Evolutionary conservation across 371 early-diverging fungal genomes (phyloP).

Genomic region (Rhizopus delemar): DNA sequence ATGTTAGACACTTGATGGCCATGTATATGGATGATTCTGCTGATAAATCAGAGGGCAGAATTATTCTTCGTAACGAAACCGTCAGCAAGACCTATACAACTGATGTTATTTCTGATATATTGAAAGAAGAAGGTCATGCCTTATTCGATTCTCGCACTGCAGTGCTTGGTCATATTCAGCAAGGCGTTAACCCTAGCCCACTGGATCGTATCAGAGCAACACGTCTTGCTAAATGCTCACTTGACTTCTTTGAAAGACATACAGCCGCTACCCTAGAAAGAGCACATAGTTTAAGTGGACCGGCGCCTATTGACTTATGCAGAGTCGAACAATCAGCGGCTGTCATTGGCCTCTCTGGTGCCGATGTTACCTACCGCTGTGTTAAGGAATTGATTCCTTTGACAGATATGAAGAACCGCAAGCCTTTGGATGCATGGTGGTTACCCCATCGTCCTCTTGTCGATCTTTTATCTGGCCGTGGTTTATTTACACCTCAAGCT

Average conservation of each 20-base stretch:
- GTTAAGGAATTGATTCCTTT: slow-evolving; percentile 67
- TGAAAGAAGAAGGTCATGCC: slow-evolving; percentile 89
- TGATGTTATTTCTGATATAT: slow-evolving; percentile 87
- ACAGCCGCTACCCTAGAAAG: slow-evolving; percentile 32
- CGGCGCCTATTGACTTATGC: slow-evolving; percentile 64
- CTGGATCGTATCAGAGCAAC: slow-evolving; percentile 95
- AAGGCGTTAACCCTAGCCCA: slow-evolving; percentile 96
- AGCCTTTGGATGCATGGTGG: slow-evolving; percentile 81
- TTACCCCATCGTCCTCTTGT: slow-evolving; percentile 54
- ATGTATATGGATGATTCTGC: slow-evolving; percentile 77
- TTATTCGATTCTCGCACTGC: slow-evolving; percentile 92
- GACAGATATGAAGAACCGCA: slow-evolving; percentile 80
- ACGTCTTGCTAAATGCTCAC: slow-evolving; percentile 75
- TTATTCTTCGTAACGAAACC: slow-evolving; percentile 73
- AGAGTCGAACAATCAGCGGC: slow-evolving; percentile 61
- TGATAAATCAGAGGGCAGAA: slow-evolving; percentile 50
- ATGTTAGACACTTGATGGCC: slow-evolving; percentile 76
- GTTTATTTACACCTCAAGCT: slow-evolving; percentile 41
- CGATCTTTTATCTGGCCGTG: slow-evolving; percentile 46
- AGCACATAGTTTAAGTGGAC: slow-evolving; percentile 21
- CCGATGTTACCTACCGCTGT: slow-evolving; percentile 71
- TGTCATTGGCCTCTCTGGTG: slow-evolving; percentile 86
- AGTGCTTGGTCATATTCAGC: slow-evolving; percentile 96
- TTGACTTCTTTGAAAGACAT: slow-evolving; percentile 63
- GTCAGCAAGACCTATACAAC: slow-evolving; percentile 89